phyloP scores from a whole-genome alignment of 2,329 filamentous ascomycete genomes.

The Phialophora expanda region DNA sequence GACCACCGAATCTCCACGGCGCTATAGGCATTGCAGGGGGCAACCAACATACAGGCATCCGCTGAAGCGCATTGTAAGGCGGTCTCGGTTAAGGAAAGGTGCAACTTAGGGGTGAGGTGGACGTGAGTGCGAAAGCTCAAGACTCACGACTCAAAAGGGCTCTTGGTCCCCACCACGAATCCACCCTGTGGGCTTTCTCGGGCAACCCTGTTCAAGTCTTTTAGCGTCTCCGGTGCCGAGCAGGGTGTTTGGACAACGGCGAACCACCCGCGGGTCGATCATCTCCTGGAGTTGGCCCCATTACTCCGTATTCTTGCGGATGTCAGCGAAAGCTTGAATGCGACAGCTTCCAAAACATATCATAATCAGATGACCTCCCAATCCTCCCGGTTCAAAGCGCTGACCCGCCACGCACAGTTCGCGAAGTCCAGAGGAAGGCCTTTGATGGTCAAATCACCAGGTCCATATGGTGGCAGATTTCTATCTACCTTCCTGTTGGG shows the following conservation, averaged over 20 bases:
- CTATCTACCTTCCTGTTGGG: neutral
- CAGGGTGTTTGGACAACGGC: neutral
- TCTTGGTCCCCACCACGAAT: neutral
- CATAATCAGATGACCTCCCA: neutral
- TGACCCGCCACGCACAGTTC: neutral
- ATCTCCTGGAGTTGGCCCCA: neutral
- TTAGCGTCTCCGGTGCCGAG: neutral
- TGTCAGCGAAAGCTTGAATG: neutral
- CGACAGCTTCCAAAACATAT: neutral
- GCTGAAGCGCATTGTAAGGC: neutral
- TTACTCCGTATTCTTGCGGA: neutral
- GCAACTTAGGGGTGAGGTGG: neutral
- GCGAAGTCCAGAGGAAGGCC: neutral
- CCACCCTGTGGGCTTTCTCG: neutral
- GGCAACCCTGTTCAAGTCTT: neutral
- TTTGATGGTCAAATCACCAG: neutral
- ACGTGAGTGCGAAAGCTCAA: neutral
- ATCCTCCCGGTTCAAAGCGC: neutral
- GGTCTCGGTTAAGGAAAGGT: neutral
- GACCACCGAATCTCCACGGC: too few relatives aligned
- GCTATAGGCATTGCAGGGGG: neutral
- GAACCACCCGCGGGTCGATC: neutral
- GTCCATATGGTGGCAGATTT: too few relatives aligned
- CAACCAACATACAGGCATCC: neutral
- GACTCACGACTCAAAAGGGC: neutral